These are phyloP conservation scores for Irpex lacteus DNA, from an alignment of 1,284 basidiomycete genomes.

Conservation along the genomic window DNA sequence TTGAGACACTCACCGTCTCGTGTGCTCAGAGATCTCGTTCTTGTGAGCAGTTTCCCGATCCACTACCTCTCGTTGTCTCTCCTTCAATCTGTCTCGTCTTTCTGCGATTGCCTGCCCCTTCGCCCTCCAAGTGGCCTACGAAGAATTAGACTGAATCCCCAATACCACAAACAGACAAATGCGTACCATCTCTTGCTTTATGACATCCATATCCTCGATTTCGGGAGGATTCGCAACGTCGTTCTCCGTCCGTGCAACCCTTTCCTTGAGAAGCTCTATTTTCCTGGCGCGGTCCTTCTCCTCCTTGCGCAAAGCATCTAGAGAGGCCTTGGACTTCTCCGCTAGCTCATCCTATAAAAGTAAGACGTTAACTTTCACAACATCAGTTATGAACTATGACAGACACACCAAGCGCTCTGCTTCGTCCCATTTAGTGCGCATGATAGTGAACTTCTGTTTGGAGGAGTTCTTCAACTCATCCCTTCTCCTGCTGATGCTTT, in stretches of 20 bases:
- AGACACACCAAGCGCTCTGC: constrained; percentile 48
- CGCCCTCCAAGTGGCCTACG: constrained; percentile 32
- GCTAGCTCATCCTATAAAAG: constrained; percentile 46
- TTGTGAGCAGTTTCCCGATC: constrained; percentile 35
- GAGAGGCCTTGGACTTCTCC: constrained; percentile 47
- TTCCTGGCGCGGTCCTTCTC: constrained; percentile 51
- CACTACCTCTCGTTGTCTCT: constrained; percentile 35
- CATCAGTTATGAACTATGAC: constrained; percentile 14
- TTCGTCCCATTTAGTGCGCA: constrained; percentile 44
- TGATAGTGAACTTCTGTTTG: constrained; percentile 48
- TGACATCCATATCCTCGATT: constrained; percentile 40
- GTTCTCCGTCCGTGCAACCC: constrained; percentile 46
- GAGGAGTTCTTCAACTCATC: constrained; percentile 54
- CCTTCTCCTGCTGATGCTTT: constrained; percentile 46
- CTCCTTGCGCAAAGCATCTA: constrained; percentile 54
- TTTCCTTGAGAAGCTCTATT: constrained; percentile 35
- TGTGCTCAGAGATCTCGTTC: constrained; percentile 28
- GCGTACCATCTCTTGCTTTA: constrained; percentile 45
- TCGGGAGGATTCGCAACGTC: constrained; percentile 49
- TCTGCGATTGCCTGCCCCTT: constrained; percentile 24
- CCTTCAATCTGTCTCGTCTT: constrained; percentile 37
- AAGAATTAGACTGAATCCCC: not conserved
- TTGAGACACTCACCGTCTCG: constrained; percentile 20
- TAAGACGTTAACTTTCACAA: not conserved
- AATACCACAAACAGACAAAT: not conserved